These are phyloP conservation scores for Xylaria polymorpha DNA, from an alignment of 2,329 filamentous ascomycete species.

Conservation along the genomic window DNA sequence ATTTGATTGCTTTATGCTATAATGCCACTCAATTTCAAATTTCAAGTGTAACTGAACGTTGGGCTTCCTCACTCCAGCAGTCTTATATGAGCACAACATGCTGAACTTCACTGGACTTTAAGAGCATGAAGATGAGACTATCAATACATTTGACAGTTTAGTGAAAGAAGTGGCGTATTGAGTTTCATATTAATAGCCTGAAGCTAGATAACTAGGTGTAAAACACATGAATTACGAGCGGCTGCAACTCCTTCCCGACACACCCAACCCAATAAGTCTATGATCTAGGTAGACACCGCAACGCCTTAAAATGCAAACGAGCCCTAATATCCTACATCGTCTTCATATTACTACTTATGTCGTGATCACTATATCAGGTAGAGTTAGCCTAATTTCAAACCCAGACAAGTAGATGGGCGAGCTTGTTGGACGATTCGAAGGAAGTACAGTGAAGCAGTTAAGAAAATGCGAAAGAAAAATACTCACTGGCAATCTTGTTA, in stretches of 20 bases:
- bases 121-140: background rate
- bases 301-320: background rate
- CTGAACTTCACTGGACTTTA: background rate
- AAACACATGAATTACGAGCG: background rate
- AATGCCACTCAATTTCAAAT: background rate
- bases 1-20: too few relatives aligned
- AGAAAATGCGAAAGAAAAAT: background rate
- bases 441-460: background rate
- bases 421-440: background rate
- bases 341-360: constrained; percentile 7
- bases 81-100: background rate
- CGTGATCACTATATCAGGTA: constrained; percentile 24
- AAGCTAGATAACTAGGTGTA: background rate
- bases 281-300: background rate
- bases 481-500: constrained; percentile 51
- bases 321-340: background rate
- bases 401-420: background rate
- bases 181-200: background rate
- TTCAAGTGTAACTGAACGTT: background rate
- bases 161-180: background rate
- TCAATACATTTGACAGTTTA: background rate
- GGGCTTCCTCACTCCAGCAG: too few relatives aligned
- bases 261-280: background rate
- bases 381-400: constrained; percentile 6
- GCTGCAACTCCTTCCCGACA: background rate